Evolutionary conservation across 768 basidiomycete genomes (phyloP), one percentile per base, ranked within the genome.

Genomic region (Tylopilus felleus): DNA sequence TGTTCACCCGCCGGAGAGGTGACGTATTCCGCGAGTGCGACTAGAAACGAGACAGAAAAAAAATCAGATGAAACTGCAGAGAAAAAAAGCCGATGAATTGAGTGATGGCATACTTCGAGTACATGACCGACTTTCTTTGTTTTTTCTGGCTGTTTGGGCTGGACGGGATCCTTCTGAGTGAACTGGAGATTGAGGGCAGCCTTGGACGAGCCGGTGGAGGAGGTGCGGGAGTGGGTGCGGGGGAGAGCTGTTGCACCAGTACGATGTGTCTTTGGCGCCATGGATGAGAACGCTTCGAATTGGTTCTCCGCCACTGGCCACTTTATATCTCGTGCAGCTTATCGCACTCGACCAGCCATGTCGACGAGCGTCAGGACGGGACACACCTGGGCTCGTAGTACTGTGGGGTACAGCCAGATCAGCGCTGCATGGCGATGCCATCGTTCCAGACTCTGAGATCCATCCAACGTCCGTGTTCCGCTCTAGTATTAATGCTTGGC

Each of bases 141-240:
- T 71, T 79, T 83, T 58, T 84, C 81, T n/a, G 69, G 46, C 43
- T 74, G 73, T 66, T 75, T 77, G 51, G 69, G 70, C 8, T 68
- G 67, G 4, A 63, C 64, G 22, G 72, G 62, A 25, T 87, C 86
- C 60, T 84, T 86, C 73, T 85, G 83, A 0, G 88, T 88, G 53
- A 88, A 75, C 42, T 86, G 85, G 14, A 88, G 75, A 63, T 81
- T 86, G 47, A 80, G 61, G 17, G 76, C 78, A 17, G 84, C 69
- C 65, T 80, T 85, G 17, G 83, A 80, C 33, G 79, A 76, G 22
- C 74, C 71, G 5, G 69, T 66, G 4, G 86, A 88, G 47, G 83
- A 80, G 19, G 79, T 76, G 60, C 85, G 80, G 23, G 86, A 83
- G 63, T 88, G 85, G 3, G 82, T 72, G 62, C 84, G 84, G 55